phyloP scores from a whole-genome alignment of 2,329 filamentous ascomycete species.

The Colletotrichum sp. region DNA sequence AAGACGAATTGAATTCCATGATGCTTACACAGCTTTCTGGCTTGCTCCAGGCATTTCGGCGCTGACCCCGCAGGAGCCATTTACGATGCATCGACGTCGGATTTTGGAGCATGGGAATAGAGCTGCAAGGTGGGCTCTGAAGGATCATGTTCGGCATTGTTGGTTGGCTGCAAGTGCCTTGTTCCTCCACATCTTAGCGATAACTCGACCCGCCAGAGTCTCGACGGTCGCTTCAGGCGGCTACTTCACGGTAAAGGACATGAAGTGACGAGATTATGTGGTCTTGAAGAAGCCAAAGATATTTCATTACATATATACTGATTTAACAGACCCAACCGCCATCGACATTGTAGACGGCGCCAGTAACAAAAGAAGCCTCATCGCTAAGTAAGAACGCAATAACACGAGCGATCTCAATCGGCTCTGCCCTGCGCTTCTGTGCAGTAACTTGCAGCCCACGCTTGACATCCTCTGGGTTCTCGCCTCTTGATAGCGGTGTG shows the following conservation, averaged over 20 bases:
- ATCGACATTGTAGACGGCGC: constrained; percentile 4
- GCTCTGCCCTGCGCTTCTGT: constrained; percentile 23
- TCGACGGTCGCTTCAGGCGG: not conserved
- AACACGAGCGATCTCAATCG: constrained; percentile 29
- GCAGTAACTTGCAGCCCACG: constrained; percentile 13
- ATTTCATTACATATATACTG: not conserved
- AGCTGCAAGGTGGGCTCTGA: not conserved
- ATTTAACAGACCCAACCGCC: constrained; percentile 24
- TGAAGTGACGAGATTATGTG: not conserved
- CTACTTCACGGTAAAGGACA: not conserved
- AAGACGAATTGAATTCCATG: not conserved
- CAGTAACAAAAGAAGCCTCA: constrained; percentile 30
- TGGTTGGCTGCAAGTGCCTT: not conserved
- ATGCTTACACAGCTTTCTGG: not conserved
- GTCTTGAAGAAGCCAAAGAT: not conserved
- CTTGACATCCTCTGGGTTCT: not conserved
- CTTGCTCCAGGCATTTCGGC: not conserved
- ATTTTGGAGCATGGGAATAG: not conserved
- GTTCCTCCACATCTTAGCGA: not conserved
- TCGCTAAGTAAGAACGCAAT: constrained; percentile 31
- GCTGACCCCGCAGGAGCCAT: not conserved
- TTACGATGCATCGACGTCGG: not conserved
- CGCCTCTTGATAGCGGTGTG: not conserved
- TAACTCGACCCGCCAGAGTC: not conserved
- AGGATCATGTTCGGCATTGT: not conserved